A percentile compares a stretch with the other conserved stretches of the same genome.
phyloP scores from a whole-genome alignment of 441 rosid genomes.

The Pelargonium australe region DNA sequence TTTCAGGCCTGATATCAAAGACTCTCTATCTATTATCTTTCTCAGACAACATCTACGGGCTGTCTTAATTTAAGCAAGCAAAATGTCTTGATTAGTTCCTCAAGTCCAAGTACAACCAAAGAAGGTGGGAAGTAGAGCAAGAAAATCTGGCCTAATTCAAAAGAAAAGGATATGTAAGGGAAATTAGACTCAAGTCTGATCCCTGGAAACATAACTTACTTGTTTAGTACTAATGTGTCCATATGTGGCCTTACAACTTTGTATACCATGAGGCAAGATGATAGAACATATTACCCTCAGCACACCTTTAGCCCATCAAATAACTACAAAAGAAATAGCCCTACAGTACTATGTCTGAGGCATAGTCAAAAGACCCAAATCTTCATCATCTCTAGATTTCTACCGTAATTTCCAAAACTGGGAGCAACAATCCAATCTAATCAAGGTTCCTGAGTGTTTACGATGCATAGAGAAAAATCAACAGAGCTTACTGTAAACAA shows the following conservation, averaged over 20 bases:
- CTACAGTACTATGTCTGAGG: not conserved
- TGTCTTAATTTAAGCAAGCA: not conserved
- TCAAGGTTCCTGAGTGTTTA: not conserved
- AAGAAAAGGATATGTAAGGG: not conserved
- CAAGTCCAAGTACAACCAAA: not conserved
- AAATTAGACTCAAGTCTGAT: not conserved
- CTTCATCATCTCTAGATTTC: not conserved
- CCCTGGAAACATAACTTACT: not conserved
- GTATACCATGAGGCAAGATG: not conserved
- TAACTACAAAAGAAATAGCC: not conserved
- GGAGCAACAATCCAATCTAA: not conserved
- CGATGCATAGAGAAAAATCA: not conserved
- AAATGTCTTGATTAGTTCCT: conserved; percentile 1
- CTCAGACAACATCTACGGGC: not conserved
- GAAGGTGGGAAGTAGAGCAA: not conserved
- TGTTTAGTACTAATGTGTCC: not conserved
- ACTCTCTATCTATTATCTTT: not conserved
- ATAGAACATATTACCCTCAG: not conserved
- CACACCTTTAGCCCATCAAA: not conserved
- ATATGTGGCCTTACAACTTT: conserved; percentile 2
- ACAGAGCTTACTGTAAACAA: not conserved
- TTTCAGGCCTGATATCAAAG: not conserved
- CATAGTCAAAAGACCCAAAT: not conserved
- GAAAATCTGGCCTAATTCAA: conserved; percentile 1
- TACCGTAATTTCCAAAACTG: not conserved